These are phyloP conservation scores for Umbilicaria muhlenbergii DNA, from an alignment of 495 filamentous ascomycete species.

Conservation along the genomic window DNA sequence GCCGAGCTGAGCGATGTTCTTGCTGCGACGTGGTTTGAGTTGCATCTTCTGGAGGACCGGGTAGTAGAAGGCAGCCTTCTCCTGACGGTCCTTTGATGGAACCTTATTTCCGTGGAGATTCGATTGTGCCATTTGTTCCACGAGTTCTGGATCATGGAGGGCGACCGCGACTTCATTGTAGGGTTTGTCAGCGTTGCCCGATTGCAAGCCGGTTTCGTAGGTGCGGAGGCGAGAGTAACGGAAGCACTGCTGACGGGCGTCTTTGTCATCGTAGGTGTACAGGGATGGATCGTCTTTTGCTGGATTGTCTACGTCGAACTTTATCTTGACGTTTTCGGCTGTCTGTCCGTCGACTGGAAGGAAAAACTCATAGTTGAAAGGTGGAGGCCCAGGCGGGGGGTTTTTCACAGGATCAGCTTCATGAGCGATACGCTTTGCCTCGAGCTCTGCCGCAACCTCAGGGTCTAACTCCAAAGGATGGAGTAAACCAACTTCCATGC, in stretches of 20 bases:
- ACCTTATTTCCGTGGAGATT: slow-evolving; percentile 1
- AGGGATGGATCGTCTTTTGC: slow-evolving; percentile 49
- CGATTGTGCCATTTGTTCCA: slow-evolving; percentile 27
- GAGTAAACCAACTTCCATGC: slow-evolving; percentile 68
- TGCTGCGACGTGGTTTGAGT: slow-evolving; percentile 40
- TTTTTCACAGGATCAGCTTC: slow-evolving; percentile 43
- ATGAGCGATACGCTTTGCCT: slow-evolving; percentile 40
- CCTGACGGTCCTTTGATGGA: slow-evolving; percentile 2
- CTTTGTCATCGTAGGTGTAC: slow-evolving; percentile 39
- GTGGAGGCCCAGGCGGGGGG: slow-evolving; percentile 41
- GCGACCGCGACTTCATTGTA: slow-evolving; percentile 45
- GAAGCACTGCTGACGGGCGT: slow-evolving; percentile 36
- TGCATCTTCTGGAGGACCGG: slow-evolving; percentile 59
- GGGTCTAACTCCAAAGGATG: slow-evolving; percentile 39
- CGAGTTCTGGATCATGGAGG: slow-evolving; percentile 46
- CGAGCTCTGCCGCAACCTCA: slow-evolving; percentile 29
- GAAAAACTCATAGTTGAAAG: slow-evolving; percentile 72
- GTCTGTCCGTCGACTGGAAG: slow-evolving; percentile 41
- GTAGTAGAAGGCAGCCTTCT: slow-evolving; percentile 75
- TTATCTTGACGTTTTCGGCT: slow-evolving; percentile 49
- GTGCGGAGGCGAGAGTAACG: slow-evolving; percentile 62
- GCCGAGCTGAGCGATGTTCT: slow-evolving; percentile 32
- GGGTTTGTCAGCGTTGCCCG: slow-evolving; percentile 36
- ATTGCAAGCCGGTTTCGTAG: slow-evolving; percentile 65
- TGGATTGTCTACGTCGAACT: slow-evolving; percentile 54